Conservation (phyloP, 1,284 basidiomycete genomes). For the Golubevia pallescens region DNA sequence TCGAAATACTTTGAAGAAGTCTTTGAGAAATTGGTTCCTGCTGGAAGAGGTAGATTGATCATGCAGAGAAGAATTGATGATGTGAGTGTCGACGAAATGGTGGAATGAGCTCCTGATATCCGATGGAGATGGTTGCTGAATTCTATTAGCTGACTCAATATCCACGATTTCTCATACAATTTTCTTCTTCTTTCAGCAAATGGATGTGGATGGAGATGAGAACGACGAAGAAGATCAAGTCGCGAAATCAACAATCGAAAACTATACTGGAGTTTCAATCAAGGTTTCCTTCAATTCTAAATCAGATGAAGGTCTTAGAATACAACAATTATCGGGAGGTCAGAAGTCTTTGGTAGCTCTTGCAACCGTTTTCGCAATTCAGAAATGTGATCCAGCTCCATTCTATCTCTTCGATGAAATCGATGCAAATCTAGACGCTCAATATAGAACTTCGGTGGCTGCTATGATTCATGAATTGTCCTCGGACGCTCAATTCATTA, state of each 20-base stretch:
- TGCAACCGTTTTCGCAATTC: constrained; percentile 95
- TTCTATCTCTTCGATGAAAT: constrained; percentile 99
- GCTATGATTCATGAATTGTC: constrained; percentile 92
- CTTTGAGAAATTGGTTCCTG: constrained; percentile 95
- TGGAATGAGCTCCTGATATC: not conserved
- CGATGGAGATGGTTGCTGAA: too few relatives aligned
- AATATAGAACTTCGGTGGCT: constrained; percentile 95
- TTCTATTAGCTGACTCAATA: too few relatives aligned
- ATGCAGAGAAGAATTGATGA: constrained; percentile 89
- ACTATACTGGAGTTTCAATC: constrained; percentile 95
- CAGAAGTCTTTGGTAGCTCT: constrained; percentile 97
- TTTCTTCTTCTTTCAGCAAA: not conserved
- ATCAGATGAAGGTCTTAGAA: constrained; percentile 90
- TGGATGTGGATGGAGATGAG: constrained; percentile 12
- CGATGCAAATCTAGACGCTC: constrained; percentile 95
- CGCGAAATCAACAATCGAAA: constrained; percentile 73
- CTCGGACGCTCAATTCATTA: constrained; percentile 91
- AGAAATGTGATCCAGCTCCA: constrained; percentile 98
- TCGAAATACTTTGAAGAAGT: constrained; percentile 95
- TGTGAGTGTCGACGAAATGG: constrained; percentile 19
- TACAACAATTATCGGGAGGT: constrained; percentile 95
- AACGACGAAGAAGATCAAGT: constrained; percentile 65
- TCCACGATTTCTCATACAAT: too few relatives aligned
- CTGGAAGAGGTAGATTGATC: constrained; percentile 84
- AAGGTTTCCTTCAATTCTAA: constrained; percentile 99